Base-by-base conservation (phyloP, 345 rosid species). In the Bretschneidera sinensis region DNA sequence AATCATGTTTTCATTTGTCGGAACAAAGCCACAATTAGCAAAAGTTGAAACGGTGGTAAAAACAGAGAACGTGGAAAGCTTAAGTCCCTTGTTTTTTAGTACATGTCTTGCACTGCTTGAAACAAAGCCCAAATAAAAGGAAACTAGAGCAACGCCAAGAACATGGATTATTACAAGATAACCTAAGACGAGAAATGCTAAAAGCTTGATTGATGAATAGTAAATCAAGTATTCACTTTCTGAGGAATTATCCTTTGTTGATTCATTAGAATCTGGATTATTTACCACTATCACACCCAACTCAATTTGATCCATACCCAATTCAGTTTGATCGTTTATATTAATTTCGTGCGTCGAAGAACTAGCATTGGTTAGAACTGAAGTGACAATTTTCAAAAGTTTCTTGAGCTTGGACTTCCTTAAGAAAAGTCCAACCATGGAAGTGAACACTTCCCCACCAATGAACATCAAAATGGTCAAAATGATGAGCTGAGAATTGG, bases 1-100 rank as follows among this genome's bases (percentile, higher is more conserved):
- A 0, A 70, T 22, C 83, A 82, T 78, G 79, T 80, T 82, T 51
- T 85, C 87, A 6, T 85, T 82, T 6, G 87, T 82, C 0, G 91
- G 87, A 0, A 80, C 62, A 10, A 85, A 82, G 0, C 90, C 91
- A 4, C 81, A 78, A 28, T 39, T 80, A 0, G 79, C 54, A 28
- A 82, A 79, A 1, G 79, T 82, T 0, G 87, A 82, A 10, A 82
- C 73, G 0, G 63, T 45, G 9, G 76, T 66, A 65, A 85, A 80
- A 23, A 80, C 25, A 0, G 87, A 74, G 61, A 82, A 85, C 14
- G 82, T 85, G 19, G 28, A 21, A 1, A 21, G 13, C 6, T 70
- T 43, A 4, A 85, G 48, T 0, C 70, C 74, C 43, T 76, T 82
- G 51, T 18, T 16, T 33, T 64, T 25, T 0, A 85, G 70, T 0